phyloP scores from a whole-genome alignment of 495 filamentous ascomycete genomes.

The Penicillium odoratum region DNA sequence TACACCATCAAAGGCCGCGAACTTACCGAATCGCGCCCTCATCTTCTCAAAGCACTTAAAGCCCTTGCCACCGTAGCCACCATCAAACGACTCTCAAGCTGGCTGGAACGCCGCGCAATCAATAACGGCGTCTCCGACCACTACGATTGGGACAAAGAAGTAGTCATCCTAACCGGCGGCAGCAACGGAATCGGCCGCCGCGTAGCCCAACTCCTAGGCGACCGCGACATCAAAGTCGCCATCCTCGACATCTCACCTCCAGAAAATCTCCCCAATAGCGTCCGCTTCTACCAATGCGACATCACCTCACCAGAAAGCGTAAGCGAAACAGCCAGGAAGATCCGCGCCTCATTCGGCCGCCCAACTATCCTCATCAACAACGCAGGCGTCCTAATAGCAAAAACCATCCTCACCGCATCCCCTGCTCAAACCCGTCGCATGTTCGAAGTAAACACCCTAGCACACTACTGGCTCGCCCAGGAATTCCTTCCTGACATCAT shows the following conservation, averaged over 20 bases:
- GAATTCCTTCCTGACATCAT: constrained; percentile 71
- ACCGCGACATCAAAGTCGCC: constrained; percentile 59
- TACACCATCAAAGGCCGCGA: constrained; percentile 59
- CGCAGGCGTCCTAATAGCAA: constrained; percentile 64
- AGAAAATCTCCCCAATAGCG: constrained; percentile 50
- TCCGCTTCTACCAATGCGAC: constrained; percentile 65
- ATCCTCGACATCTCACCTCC: constrained; percentile 69
- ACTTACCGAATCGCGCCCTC: constrained; percentile 48
- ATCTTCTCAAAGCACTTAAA: constrained; percentile 27
- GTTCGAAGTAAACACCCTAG: constrained; percentile 71
- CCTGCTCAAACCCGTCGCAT: constrained; percentile 59
- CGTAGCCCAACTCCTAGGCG: constrained; percentile 60
- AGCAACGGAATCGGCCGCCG: constrained; percentile 66
- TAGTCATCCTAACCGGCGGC: constrained; percentile 71
- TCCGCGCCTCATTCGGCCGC: constrained; percentile 57
- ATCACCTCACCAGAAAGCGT: constrained; percentile 56
- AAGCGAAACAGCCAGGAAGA: constrained; percentile 41
- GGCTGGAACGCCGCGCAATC: constrained; percentile 51
- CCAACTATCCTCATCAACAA: constrained; percentile 78
- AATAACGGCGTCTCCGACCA: constrained; percentile 62
- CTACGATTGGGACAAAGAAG: constrained; percentile 69
- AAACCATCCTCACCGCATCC: constrained; percentile 57
- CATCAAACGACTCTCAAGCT: constrained; percentile 46
- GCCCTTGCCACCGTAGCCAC: constrained; percentile 41
- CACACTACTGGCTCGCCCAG: constrained; percentile 63